Evolutionary conservation across 2,329 filamentous ascomycete species (phyloP).

Genomic region (Ceratocystis alfenasii): DNA sequence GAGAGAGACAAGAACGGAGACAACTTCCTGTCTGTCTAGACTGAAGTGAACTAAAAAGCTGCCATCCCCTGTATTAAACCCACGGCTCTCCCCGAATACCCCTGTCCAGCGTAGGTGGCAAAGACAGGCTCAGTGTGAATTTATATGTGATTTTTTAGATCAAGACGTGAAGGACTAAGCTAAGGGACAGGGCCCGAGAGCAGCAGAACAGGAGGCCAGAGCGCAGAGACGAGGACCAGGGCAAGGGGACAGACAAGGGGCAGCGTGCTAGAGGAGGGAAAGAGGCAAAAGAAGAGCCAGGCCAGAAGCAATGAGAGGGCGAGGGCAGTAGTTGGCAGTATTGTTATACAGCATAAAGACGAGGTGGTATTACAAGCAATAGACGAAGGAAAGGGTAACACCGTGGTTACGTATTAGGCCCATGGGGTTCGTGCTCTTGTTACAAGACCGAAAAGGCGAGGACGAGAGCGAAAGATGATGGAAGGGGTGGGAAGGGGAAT

Average conservation of each 20-base stretch:
- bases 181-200: constrained; percentile 9
- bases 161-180: background rate
- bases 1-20: background rate
- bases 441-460: no score
- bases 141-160: background rate
- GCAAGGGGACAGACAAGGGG: background rate
- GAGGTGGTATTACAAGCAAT: background rate
- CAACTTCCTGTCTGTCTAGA: background rate
- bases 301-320: background rate
- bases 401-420: background rate
- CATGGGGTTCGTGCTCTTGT: background rate
- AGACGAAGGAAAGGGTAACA: background rate
- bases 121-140: background rate
- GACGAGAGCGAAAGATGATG: background rate
- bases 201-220: constrained; percentile 3
- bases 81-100: constrained; percentile 2
- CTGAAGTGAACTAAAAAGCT: background rate
- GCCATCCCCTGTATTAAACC: background rate
- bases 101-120: background rate
- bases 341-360: background rate
- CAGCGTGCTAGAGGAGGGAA: background rate
- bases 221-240: background rate
- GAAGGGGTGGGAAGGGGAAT: background rate
- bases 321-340: background rate
- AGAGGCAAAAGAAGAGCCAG: background rate